Evolutionary conservation across 257 asterid genomes (phyloP).

Genomic region (Lithospermum erythrorhizon): DNA sequence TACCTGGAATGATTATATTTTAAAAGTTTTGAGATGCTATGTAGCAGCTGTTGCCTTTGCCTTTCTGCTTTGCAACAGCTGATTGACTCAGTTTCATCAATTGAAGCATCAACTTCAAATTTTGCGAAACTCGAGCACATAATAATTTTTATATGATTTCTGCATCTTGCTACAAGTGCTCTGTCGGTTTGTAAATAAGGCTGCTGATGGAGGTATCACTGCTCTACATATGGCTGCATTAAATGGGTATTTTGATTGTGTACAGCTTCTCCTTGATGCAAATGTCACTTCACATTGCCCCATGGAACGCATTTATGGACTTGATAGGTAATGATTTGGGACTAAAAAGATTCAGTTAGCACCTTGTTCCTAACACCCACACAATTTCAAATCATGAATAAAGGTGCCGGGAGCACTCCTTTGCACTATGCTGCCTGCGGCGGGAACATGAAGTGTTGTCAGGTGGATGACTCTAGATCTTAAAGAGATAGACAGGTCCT

Average conservation of each 20-base stretch:
- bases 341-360: constrained; percentile 5
- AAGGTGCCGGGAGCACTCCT: constrained; percentile 98
- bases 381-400: constrained; percentile 2
- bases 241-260: constrained; percentile 93
- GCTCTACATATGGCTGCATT: constrained; percentile 99
- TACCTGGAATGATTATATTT: not conserved
- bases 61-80: not conserved
- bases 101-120: not conserved
- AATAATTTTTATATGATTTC: constrained; percentile 4
- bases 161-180: constrained; percentile 39
- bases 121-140: not conserved
- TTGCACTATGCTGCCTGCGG: constrained; percentile 99
- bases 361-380: constrained; percentile 5
- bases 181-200: constrained; percentile 77
- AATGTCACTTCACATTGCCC: constrained; percentile 77
- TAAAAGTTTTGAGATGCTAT: not conserved
- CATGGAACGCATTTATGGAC: constrained; percentile 96
- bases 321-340: constrained; percentile 49
- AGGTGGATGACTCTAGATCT: constrained; percentile 31
- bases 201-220: constrained; percentile 96
- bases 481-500: not conserved
- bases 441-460: constrained; percentile 93
- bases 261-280: constrained; percentile 90
- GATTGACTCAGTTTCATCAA: not conserved
- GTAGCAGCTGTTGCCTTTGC: not conserved